Evolutionary conservation across 345 rosid species (phyloP), one percentile per base, ranked within the genome.

Genomic region (Toxicodendron radicans): DNA sequence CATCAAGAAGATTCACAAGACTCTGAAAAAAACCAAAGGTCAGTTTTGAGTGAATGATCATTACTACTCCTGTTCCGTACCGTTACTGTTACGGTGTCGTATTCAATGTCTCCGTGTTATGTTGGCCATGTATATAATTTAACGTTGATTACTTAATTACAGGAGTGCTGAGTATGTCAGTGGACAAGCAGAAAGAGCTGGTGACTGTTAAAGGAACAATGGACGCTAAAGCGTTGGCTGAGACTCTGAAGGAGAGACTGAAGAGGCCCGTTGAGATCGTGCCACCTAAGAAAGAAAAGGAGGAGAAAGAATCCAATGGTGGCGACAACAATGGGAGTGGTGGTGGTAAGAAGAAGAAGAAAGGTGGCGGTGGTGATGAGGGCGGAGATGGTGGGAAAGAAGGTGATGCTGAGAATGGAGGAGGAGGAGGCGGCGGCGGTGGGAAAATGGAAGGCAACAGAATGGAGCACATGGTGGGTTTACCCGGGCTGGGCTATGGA

Each of bases 161-260:
- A 95, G 99, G 98, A 10, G 93, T 95, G 67, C 72, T 84, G 3
- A 78, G 80, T 1, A 58, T 77, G 49, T 20, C 74, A 17, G n/a
- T 87, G 4, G 96, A 93, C 76, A 78, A 65, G 73, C 85, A 73
- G 75, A 95, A 88, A 78, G 93, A 90, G 45, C 38, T 81, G 79
- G 89, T 90, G 53, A 83, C 86, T 13, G 93, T 93, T 35, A 95
- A 74, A 2, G 99, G 98, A 48, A 82, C 87, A 0, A 89, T 93
- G 94, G 96, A 93, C 46, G 84, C 79, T 2, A 86, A 91, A 68
- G 83, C 79, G 30, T 65, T 95, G 81, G 66, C 78, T 0, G 90
- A 84, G 48, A 49, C 33, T 41, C 45, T 95, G 71, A 83, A 77
- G 85, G 84, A 82, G 48, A 91, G 77, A 73, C 86, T 93, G 60